These are phyloP conservation scores for Kuraishia ogatae DNA, from an alignment of 805 yeast genomes.

Conservation along the genomic window DNA sequence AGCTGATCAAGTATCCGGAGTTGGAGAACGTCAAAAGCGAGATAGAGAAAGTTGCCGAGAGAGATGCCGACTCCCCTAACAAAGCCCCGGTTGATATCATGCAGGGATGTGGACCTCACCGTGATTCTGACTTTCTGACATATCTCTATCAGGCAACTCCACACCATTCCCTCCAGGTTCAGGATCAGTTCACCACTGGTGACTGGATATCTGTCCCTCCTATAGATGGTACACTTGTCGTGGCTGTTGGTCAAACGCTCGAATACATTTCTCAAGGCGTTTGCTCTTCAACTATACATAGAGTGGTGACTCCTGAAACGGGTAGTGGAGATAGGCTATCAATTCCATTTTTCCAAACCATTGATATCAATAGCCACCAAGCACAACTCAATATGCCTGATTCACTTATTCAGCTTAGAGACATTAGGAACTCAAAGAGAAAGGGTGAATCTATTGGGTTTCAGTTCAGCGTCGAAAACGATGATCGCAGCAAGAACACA, in stretches of 20 bases:
- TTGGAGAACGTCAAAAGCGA: constrained; percentile 13
- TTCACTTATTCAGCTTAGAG: constrained; percentile 20
- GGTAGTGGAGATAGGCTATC: constrained; percentile 32
- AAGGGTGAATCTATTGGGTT: constrained; percentile 29
- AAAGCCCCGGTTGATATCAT: constrained; percentile 17
- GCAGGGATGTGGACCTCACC: constrained; percentile 59
- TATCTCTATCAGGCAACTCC: constrained; percentile 47
- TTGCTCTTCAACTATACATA: constrained; percentile 41
- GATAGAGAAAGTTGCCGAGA: constrained; percentile 6
- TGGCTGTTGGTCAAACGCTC: constrained; percentile 35
- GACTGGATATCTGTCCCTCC: constrained; percentile 39
- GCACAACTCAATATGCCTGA: constrained; percentile 22
- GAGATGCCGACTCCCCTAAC: constrained; percentile 20
- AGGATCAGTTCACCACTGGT: constrained; percentile 29
- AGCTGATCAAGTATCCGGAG: constrained; percentile 51
- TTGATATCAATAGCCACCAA: constrained; percentile 28
- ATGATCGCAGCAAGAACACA: constrained; percentile 6
- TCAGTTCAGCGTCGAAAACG: constrained; percentile 27
- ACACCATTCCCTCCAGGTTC: constrained; percentile 35
- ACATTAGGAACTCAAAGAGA: constrained; percentile 27
- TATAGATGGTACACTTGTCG: constrained; percentile 27
- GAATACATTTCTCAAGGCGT: constrained; percentile 40
- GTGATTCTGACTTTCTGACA: constrained; percentile 57
- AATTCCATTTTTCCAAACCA: constrained; percentile 40
- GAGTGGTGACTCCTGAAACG: constrained; percentile 23